Conservation (phyloP, 2,329 filamentous ascomycete genomes). For the Graphiopsis chlorocephala region DNA sequence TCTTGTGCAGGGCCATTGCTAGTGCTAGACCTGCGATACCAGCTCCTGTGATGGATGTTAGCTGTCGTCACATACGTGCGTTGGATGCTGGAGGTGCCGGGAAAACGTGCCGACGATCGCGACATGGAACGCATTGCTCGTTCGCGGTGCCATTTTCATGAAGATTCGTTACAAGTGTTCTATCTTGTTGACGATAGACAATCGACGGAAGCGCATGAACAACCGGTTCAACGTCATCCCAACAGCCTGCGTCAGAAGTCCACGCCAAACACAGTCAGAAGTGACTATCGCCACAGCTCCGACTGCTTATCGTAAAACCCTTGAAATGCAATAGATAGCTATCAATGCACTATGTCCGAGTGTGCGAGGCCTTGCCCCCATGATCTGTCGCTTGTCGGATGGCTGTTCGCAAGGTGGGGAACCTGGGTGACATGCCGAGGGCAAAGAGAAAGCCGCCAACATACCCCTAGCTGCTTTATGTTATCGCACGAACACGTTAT, state of each 20-base stretch:
- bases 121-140: neutral
- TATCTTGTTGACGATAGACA: neutral
- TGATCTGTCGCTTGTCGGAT: too few species aligned
- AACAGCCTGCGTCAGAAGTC: too few species aligned
- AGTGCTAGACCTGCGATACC: neutral
- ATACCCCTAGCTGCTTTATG: neutral
- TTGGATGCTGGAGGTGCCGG: neutral
- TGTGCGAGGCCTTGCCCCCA: too few species aligned
- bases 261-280: too few species aligned
- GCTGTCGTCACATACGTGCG: neutral
- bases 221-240: neutral
- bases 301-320: neutral
- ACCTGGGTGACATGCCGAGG: neutral
- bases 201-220: neutral
- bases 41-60: neutral
- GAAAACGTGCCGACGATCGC: neutral
- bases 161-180: neutral
- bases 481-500: neutral
- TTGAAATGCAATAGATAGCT: neutral
- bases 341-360: too few species aligned
- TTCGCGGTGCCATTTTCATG: neutral
- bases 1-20: neutral
- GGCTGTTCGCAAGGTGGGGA: neutral
- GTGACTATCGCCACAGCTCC: too few species aligned
- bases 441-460: neutral